These are phyloP conservation scores for Macrotyloma uniflorum DNA, from an alignment of 306 rosid genomes.

Conservation along the genomic window DNA sequence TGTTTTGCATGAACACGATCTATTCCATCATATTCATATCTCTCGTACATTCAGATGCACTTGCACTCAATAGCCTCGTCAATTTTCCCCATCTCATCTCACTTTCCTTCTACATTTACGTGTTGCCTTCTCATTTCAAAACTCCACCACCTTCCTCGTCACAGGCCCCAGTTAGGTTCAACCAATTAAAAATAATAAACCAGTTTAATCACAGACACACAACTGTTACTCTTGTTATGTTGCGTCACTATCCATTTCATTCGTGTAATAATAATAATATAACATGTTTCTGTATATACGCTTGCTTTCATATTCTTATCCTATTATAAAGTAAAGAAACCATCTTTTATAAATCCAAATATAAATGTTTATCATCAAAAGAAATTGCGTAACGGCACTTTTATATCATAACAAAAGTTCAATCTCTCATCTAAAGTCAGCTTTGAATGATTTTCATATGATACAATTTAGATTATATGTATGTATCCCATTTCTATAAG, in stretches of 20 bases:
- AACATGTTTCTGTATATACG: not conserved
- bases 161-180: not conserved
- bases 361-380: not conserved
- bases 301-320: conserved; percentile 29
- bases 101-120: not conserved
- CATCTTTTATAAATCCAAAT: conserved; percentile 11
- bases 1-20: conserved; percentile 41
- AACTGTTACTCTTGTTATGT: not conserved
- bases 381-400: conserved; percentile 10
- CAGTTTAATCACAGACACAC: not conserved
- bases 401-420: not conserved
- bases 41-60: not conserved
- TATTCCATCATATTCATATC: conserved; percentile 17
- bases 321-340: conserved; percentile 26
- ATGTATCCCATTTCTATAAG: not conserved
- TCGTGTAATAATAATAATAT: not conserved
- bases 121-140: conserved; percentile 19
- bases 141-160: not conserved
- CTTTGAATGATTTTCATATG: not conserved
- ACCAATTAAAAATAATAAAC: not conserved
- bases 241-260: conserved; percentile 10
- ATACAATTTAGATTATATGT: not conserved
- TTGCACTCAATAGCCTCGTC: conserved; percentile 34
- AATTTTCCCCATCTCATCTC: conserved; percentile 40
- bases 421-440: not conserved